Base-by-base conservation (phyloP, 305 asterid genomes). In the Ajuga reptans region DNA sequence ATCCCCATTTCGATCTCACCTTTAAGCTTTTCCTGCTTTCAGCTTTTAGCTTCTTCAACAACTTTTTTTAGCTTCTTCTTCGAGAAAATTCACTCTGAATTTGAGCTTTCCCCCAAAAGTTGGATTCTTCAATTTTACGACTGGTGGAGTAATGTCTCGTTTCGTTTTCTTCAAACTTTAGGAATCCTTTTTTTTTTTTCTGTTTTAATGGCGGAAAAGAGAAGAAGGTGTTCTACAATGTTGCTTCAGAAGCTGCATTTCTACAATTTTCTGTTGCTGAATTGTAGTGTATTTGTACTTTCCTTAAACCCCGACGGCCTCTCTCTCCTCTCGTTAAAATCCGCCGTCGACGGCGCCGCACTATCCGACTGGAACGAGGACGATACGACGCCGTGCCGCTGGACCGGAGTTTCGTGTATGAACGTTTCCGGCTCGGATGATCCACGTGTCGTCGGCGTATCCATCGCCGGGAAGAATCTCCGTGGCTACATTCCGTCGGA, bases 401-500 rank as follows among this genome's bases (percentile, higher is more conserved):
- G 99, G 99, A 76, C 91, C 5, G 99, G 99, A 50, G 62, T 93
- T 65, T 89, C 97, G 7, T 91, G 99, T 68, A 79, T 81, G 86
- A 91, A 91, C 72, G 43, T 93, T 1, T 80, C 99, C 65, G 89
- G 85, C 17, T 76, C 81, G 14, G 47, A 54, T 18, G 94, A 78
- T 27, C 88, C 87, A 0, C 89, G 99, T 1, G 97, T 93, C 12
- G 95, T 93, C 43, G 97, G 97, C 0, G 54, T 91, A 8, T 77
- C 97, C 8, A 41, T 89, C 8, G 80, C 90, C 69, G 89, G 83
- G 6, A 83, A 75, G 83, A 87, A 81, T 78, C 95, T 93, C 73
- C 83, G 80, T 36, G 96, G 97, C 18, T 93, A 93, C 60, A 86
- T 93, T 24, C 96, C 99, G 45, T 93, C 97, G 68, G 99, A 93